These are phyloP conservation scores for Rasamsonia emersonii DNA, from an alignment of 2,329 filamentous ascomycete genomes.

Conservation along the genomic window DNA sequence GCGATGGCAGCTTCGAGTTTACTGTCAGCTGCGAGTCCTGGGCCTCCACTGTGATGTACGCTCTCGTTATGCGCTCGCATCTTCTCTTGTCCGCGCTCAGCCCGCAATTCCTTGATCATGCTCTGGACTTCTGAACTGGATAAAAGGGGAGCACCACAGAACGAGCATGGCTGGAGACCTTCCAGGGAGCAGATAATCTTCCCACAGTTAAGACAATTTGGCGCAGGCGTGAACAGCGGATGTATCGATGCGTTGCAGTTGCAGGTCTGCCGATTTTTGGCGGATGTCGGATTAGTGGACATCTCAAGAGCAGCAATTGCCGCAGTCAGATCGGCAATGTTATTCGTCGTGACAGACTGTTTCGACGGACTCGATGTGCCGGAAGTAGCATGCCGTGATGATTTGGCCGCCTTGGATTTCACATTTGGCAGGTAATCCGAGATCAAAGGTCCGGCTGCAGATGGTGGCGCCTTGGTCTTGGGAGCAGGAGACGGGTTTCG, in stretches of 20 bases:
- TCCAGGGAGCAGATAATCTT: conserved; percentile 95
- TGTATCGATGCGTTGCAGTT: conserved; percentile 84
- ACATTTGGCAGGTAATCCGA: conserved; percentile 61
- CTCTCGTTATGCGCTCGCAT: conserved; percentile 68
- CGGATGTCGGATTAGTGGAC: conserved; percentile 73
- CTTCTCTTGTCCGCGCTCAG: conserved; percentile 78
- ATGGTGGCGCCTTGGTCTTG: conserved; percentile 47
- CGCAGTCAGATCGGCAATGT: conserved; percentile 52
- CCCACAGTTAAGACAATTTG: conserved; percentile 85
- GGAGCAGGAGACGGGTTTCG: conserved; percentile 33
- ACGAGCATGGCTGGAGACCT: conserved; percentile 88
- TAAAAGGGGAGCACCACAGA: conserved; percentile 69
- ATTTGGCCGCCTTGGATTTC: conserved; percentile 50
- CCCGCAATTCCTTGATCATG: conserved; percentile 75
- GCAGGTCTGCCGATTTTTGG: conserved; percentile 60
- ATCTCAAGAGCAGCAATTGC: conserved; percentile 85
- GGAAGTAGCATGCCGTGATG: conserved; percentile 4
- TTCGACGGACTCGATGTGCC: conserved; percentile 58
- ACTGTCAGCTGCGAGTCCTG: conserved; percentile 32
- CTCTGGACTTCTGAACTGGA: conserved; percentile 65
- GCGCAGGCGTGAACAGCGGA: conserved; percentile 79
- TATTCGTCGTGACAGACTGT: conserved; percentile 36
- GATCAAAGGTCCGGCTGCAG: conserved; percentile 69
- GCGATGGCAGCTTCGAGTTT: conserved; percentile 62
- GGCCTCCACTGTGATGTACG: conserved; percentile 28